These are phyloP conservation scores for Fusarium tjaetaba DNA, from an alignment of 2,329 filamentous ascomycete species.

Conservation along the genomic window DNA sequence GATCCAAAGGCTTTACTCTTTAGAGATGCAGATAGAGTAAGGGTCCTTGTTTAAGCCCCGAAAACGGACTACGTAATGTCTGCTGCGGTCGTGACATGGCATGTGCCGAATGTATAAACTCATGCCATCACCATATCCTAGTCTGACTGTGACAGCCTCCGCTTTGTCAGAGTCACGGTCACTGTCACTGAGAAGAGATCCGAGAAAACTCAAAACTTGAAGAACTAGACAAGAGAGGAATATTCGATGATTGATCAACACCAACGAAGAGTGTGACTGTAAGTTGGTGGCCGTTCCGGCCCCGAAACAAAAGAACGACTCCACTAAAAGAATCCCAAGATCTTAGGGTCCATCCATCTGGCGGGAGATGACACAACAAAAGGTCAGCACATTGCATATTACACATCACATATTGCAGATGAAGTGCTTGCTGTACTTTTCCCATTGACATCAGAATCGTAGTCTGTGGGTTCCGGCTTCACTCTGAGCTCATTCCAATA, in stretches of 20 bases:
- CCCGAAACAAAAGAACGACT: background rate
- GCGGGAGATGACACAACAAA: conserved; percentile 25
- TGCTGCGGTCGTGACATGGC: conserved; percentile 1
- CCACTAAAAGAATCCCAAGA: conserved; percentile 9
- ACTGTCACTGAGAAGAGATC: background rate
- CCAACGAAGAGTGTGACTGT: background rate
- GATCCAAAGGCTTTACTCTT: conserved; percentile 10
- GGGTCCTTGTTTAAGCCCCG: conserved; percentile 16
- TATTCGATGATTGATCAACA: background rate
- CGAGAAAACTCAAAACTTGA: background rate
- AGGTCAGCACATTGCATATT: conserved; percentile 2
- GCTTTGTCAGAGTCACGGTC: background rate
- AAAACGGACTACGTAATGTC: conserved; percentile 28
- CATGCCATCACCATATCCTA: background rate
- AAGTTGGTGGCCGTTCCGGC: conserved; percentile 14
- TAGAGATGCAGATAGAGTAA: conserved; percentile 8
- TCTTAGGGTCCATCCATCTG: conserved; percentile 23
- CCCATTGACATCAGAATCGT: background rate
- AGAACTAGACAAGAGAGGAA: background rate
- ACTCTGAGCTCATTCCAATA: background rate
- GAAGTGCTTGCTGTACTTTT: background rate
- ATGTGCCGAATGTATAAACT: conserved; percentile 10
- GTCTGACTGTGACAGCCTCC: background rate
- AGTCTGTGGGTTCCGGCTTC: background rate
- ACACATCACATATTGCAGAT: background rate